Conservation (phyloP, 116 monocot genomes). For the Cymodocea nodosa region DNA sequence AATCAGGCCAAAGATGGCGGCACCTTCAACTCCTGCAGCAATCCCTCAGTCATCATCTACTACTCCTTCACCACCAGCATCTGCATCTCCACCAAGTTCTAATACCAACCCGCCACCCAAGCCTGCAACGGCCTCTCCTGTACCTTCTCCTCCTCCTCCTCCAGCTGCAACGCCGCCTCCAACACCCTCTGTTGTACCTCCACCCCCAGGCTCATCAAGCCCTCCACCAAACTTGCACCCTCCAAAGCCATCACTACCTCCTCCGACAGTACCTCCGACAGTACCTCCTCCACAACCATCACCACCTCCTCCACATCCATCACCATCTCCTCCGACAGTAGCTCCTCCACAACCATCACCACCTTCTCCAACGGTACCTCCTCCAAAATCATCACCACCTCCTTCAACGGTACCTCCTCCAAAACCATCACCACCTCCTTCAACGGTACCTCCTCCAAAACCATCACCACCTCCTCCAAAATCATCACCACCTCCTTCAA, state of each 20-base stretch:
- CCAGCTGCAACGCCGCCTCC: not conserved
- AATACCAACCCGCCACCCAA: not conserved
- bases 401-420: not conserved
- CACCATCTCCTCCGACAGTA: too few relatives aligned
- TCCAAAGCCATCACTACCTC: not conserved
- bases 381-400: too few relatives aligned
- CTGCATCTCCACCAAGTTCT: slow-evolving; percentile 4
- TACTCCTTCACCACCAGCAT: not conserved
- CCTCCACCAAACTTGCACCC: not conserved
- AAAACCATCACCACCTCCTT: too few relatives aligned
- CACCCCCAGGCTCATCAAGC: not conserved
- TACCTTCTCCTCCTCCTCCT: not conserved
- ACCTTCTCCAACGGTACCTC: too few relatives aligned
- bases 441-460: too few relatives aligned
- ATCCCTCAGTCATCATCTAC: not conserved
- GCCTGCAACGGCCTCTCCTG: not conserved
- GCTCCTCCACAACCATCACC: too few relatives aligned
- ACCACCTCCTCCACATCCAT: not conserved
- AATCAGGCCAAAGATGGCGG: slow-evolving; percentile 6
- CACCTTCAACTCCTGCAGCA: slow-evolving; percentile 1
- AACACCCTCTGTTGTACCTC: not conserved
- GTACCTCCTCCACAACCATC: slow-evolving; percentile 1
- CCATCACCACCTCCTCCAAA: too few relatives aligned
- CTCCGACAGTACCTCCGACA: not conserved
- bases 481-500: too few relatives aligned